These are phyloP conservation scores for Aureobasidium sp. DNA, from an alignment of 2,329 filamentous ascomycete genomes.

Conservation along the genomic window DNA sequence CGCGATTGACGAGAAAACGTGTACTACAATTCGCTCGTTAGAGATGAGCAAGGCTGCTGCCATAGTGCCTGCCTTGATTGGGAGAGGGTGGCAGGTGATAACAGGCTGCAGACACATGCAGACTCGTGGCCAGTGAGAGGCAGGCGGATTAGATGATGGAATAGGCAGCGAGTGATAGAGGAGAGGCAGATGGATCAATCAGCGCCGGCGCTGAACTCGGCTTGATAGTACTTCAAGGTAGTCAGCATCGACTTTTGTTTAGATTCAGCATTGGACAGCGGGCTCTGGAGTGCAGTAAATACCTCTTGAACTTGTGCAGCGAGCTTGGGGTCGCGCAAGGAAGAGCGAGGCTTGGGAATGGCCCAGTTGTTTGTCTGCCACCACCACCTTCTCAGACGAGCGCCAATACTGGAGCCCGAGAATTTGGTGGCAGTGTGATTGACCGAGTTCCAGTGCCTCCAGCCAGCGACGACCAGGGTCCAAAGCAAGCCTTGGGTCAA, in stretches of 20 bases:
- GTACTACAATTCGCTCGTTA: too few relatives aligned
- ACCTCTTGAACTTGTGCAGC: conserved; percentile 28
- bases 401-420: conserved; percentile 67
- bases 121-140: neutral
- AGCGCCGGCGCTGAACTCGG: conserved; percentile 17
- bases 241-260: conserved; percentile 13
- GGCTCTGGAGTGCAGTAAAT: conserved; percentile 16
- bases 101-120: neutral
- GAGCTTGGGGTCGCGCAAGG: conserved; percentile 23
- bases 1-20: too few relatives aligned
- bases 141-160: neutral
- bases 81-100: neutral
- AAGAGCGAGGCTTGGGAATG: conserved; percentile 45
- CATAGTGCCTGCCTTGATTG: neutral
- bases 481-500: conserved; percentile 83
- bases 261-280: conserved; percentile 1
- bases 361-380: conserved; percentile 89
- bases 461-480: conserved; percentile 75
- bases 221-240: conserved; percentile 14
- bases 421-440: conserved; percentile 51
- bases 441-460: conserved; percentile 75
- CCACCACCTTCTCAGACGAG: conserved; percentile 82
- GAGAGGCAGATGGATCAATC: conserved; percentile 14
- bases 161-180: neutral
- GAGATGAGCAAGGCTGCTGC: neutral